A percentile compares a stretch with the other conserved stretches of the same genome.
Evolutionary conservation across 2,329 filamentous ascomycete genomes (phyloP).

Genomic region (Alternaria incomplexa): DNA sequence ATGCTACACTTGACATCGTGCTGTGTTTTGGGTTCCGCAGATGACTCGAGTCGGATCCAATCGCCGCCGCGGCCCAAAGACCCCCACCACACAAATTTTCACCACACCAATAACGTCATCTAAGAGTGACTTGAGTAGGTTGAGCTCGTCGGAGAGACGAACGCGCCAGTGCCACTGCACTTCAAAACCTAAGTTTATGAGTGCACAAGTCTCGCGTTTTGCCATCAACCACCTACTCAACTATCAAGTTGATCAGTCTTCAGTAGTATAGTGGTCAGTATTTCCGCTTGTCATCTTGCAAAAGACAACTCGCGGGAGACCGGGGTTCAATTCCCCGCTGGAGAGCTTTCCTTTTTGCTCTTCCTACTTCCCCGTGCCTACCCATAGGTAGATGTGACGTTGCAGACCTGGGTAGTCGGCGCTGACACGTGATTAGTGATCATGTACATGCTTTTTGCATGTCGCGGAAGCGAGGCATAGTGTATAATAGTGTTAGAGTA

Average conservation of each 20-base stretch:
- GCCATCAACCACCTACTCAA: background rate
- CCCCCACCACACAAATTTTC: background rate
- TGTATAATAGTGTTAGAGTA: background rate
- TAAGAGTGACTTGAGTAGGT: background rate
- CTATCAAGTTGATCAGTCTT: background rate
- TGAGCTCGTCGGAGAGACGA: too few species aligned
- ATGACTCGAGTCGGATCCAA: background rate
- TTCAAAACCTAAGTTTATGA: too few species aligned
- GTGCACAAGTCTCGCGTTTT: accelerated
- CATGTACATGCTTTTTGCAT: background rate
- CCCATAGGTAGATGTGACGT: too few species aligned
- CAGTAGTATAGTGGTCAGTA: conserved; percentile 4
- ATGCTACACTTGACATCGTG: too few species aligned
- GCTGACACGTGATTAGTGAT: background rate
- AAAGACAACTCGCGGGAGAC: background rate
- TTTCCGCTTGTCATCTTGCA: background rate
- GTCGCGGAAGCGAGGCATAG: background rate
- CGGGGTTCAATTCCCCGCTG: background rate
- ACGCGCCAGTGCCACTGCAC: too few species aligned
- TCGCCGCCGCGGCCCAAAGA: background rate
- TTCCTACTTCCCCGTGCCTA: background rate
- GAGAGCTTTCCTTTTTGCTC: background rate
- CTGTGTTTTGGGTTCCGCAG: too few species aligned
- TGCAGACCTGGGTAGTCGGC: too few species aligned
- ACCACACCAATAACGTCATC: background rate